Evolutionary conservation across 108 stramenopile genomes (phyloP), one percentile per base, ranked within the genome.

Genomic region (Fragilariopsis cylindrus): DNA sequence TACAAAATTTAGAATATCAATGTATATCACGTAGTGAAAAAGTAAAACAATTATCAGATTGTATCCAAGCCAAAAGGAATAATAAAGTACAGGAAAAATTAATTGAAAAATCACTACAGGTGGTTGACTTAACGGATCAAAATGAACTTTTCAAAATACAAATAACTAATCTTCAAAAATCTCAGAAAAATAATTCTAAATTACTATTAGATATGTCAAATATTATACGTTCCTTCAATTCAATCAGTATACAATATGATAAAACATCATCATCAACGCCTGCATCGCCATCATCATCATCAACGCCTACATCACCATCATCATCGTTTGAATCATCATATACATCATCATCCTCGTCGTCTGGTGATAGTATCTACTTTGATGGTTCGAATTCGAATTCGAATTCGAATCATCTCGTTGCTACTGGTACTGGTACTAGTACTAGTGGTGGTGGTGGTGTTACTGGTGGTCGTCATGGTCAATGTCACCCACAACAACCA

Each of bases 1-100:
- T 72, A 1, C 1, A 64, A 3, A 45, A 72, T 47, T 57, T 78
- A 47, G 77, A 78, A 30, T 5, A 50, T 48, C 70, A 71, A 44
- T 76, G 76, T 44, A 15, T 76, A 7, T 69, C 69, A 18, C 69
- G 69, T 39, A 70, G 69, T 4, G 76, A 52, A n/a, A 76, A 76
- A 53, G 44, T 76, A 0, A 41, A 60, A 21, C 69, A 63, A 16
- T 62, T 76, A 19, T 63, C 69, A 15, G 46, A 63, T 4, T 7
- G 53, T 1, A 47, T 76, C 1, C 58, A 58, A 5, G 11, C 62
- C 0, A 19, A 18, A 40, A 43, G 40, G 3, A 70, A 40, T 0
- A 60, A 63, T 4, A 69, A 76, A 21, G 48, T 70, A 0, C 69
- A 76, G 2, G 76, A 76, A 70, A 16, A 39, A 0, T 60, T 76